These are phyloP conservation scores for Boehmeria nivea DNA, from an alignment of 306 rosid species.

Conservation along the genomic window DNA sequence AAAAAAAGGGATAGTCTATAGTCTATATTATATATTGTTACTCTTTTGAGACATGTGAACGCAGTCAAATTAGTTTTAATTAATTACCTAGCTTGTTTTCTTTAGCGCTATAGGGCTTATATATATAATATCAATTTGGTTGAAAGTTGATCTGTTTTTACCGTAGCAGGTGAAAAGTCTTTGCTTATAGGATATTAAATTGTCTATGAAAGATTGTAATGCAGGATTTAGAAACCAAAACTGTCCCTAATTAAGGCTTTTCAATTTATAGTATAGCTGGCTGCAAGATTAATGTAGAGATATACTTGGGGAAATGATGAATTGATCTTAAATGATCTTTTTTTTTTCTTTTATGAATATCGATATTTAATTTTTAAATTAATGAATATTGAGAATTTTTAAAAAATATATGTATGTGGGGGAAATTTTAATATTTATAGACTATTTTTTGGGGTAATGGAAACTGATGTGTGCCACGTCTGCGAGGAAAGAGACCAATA, in stretches of 20 bases:
- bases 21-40: neutral
- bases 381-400: too few relatives aligned
- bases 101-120: neutral
- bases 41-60: neutral
- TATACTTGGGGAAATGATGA: neutral
- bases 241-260: too few relatives aligned
- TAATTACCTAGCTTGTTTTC: neutral
- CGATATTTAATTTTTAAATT: too few relatives aligned
- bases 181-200: too few relatives aligned
- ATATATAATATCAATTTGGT: neutral
- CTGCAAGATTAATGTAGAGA: too few relatives aligned
- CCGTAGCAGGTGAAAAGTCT: slow-evolving; percentile 6
- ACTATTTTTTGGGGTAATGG: neutral
- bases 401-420: too few relatives aligned
- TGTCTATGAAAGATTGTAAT: too few relatives aligned
- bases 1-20: neutral
- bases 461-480: slow-evolving; percentile 20
- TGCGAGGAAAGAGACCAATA: slow-evolving; percentile 21
- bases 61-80: neutral
- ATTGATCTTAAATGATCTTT: too few relatives aligned
- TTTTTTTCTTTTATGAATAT: too few relatives aligned
- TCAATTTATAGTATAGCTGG: too few relatives aligned
- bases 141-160: neutral
- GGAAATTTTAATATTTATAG: neutral
- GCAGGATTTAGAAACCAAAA: too few relatives aligned